phyloP scores from a whole-genome alignment of 352 stramenopile genomes.

The Globisporangium radiosum region DNA sequence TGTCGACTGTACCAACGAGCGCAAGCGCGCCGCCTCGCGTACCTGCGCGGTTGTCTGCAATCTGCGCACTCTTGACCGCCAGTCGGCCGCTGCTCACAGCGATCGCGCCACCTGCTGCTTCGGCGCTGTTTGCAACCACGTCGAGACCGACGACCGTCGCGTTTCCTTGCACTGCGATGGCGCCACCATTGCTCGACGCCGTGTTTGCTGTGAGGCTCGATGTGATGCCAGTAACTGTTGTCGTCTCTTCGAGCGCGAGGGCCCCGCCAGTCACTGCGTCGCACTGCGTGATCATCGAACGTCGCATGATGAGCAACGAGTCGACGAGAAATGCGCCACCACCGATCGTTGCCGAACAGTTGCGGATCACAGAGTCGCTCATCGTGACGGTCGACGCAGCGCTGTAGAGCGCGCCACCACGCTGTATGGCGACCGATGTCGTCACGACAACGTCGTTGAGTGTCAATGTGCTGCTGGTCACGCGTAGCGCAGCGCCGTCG shows the following conservation, averaged over 20 bases:
- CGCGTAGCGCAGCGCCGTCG: conserved; percentile 20
- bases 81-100: not conserved
- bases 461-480: conserved; percentile 13
- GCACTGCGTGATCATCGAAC: conserved; percentile 10
- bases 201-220: conserved; percentile 9
- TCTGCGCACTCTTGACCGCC: not conserved
- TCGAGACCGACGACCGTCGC: not conserved
- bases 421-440: conserved; percentile 9
- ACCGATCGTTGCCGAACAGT: conserved; percentile 16
- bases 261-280: conserved; percentile 5
- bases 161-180: not conserved
- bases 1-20: not conserved
- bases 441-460: conserved; percentile 21
- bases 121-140: conserved; percentile 2
- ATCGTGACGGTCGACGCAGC: conserved; percentile 15
- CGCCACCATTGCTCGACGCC: conserved; percentile 7
- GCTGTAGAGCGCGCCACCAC: conserved; percentile 26
- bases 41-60: conserved; percentile 2
- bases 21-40: conserved; percentile 5
- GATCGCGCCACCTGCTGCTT: conserved; percentile 2
- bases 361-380: conserved; percentile 17
- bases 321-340: conserved; percentile 19
- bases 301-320: conserved; percentile 4
- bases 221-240: conserved; percentile 6
- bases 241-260: not conserved